phyloP scores from a whole-genome alignment of 108 stramenopile genomes.

The Nitzschia sp. region DNA sequence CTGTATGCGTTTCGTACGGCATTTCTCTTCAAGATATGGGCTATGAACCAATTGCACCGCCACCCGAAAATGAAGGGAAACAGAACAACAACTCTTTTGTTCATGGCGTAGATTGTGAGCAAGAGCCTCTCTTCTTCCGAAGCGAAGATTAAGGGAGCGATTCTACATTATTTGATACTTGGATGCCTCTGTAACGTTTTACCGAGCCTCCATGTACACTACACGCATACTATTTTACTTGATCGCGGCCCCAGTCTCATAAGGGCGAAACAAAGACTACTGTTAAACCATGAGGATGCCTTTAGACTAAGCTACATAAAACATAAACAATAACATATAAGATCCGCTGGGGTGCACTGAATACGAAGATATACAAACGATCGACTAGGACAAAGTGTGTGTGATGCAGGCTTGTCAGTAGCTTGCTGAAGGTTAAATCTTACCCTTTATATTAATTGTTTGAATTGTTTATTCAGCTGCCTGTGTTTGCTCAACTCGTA shows the following conservation, averaged over 20 bases:
- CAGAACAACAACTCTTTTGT: background rate
- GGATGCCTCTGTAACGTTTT: slow-evolving; percentile 1
- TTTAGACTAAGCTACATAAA: too few relatives aligned
- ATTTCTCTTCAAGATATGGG: background rate
- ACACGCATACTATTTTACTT: too few relatives aligned
- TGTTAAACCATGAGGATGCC: too few relatives aligned
- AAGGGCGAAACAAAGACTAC: too few relatives aligned
- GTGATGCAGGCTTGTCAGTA: too few relatives aligned
- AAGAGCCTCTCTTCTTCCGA: background rate
- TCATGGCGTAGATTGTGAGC: background rate
- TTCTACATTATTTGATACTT: background rate
- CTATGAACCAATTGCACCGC: background rate
- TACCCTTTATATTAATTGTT: too few relatives aligned
- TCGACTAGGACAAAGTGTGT: too few relatives aligned
- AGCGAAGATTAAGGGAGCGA: background rate
- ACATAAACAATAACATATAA: too few relatives aligned
- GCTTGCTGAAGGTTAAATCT: background rate
- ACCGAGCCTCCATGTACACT: background rate
- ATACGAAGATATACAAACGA: too few relatives aligned
- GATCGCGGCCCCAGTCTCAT: too few relatives aligned
- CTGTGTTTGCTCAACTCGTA: slow-evolving; percentile 37
- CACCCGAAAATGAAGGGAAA: background rate
- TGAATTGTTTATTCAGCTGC: background rate
- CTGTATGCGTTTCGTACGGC: slow-evolving; percentile 41
- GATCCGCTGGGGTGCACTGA: too few relatives aligned